Base-by-base conservation (phyloP, 2,329 filamentous ascomycete genomes). In the Sporothrix brunneoviolacea region DNA sequence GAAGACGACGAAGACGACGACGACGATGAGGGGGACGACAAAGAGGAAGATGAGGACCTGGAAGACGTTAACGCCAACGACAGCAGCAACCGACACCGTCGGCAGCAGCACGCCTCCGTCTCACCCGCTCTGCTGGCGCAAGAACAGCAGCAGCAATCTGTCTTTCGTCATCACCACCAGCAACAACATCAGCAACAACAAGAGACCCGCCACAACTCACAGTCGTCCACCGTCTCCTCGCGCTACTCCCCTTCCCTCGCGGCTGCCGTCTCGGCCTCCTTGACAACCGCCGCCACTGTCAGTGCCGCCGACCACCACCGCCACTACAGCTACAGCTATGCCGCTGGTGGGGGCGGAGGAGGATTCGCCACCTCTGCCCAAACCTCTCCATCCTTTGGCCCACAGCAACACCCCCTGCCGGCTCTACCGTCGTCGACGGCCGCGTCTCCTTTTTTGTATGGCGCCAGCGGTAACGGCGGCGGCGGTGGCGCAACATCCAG, bases 351-450 rank as follows among this genome's bases (percentile, higher is more conserved):
- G 4, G 40, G 33, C 27, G 38, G 40, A 7, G 52, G 43, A 3
- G 51, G 43, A 0, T 58, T 54, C 49, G 64, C 37, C 58, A 68
- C 59, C 51, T 74, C 70, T n/a, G 72, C 67, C 7, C 74, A 74
- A 7, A 68, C 72, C 0, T 83, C 79, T 8, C 80, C 81, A 0
- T 74, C 75, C 0, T 80, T 83, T 57, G 79, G 75, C 0, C 77
- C 79, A 4, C 70, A 70, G 38, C 53, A 61, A 2, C 74, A 73
- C 55, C 65, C 65, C 38, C 36, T 47, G 21, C 43, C 47, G 3
- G 27, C 42, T 0, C 33, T 54, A 19, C 48, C 51, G 4, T 38
- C 40, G 4, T 44, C 50, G 3, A 22, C 51, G 6, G 36, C 41
- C 7, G 8, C 48, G 16, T 49, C 51, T 10, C 45, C 45, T 7